Evolutionary conservation across 2,329 filamentous ascomycete species (phyloP), one percentile per base, ranked within the genome.

Genomic region (Helicocarpus griseus): DNA sequence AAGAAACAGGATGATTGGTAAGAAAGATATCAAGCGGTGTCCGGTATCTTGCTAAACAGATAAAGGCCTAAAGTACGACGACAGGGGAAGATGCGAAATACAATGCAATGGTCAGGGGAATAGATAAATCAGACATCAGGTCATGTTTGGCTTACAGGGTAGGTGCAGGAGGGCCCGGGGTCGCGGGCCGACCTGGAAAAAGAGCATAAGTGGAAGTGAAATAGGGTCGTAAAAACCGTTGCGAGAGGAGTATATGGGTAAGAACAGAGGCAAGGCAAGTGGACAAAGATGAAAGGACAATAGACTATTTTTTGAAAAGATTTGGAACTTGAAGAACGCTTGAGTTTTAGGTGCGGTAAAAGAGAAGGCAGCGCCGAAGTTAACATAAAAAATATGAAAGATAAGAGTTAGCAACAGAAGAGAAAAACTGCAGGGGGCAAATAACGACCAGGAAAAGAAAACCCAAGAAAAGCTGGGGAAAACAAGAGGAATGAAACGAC

Each of bases 361-460:
- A n/a, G n/a, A n/a, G n/a, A n/a, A n/a, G n/a, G n/a, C n/a, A n/a
- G n/a, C n/a, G n/a, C n/a, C n/a, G n/a, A 21, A 11, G 13, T 21
- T 21, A 35, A 46, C 21, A 5, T 6, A 6, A 26, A 11, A 6
- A 6, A 46, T 17, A 21, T n/a, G n/a, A 26, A 48, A 38, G 17
- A 26, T 13, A 22, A 26, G 9, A 14, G 26, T 13, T 11, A n/a
- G 9, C 5, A 38, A 33, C 17, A 5, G 13, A 22, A 48, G 5
- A 5, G 17, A 48, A 13, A 35, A 49, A 31, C 21, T n/a, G 24
- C 9, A 49, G 7, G n/a, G 9, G 4, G 17, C 7, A 49, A 41
- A 35, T 17, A 61, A 39, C 54, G 49, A 38, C 58, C 54, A 47
- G 47, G 56, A 33, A 46, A 44, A 24, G 53, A 64, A 60, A 56